phyloP scores from a whole-genome alignment of 1,284 basidiomycete species.

The Ganoderma multipileum region DNA sequence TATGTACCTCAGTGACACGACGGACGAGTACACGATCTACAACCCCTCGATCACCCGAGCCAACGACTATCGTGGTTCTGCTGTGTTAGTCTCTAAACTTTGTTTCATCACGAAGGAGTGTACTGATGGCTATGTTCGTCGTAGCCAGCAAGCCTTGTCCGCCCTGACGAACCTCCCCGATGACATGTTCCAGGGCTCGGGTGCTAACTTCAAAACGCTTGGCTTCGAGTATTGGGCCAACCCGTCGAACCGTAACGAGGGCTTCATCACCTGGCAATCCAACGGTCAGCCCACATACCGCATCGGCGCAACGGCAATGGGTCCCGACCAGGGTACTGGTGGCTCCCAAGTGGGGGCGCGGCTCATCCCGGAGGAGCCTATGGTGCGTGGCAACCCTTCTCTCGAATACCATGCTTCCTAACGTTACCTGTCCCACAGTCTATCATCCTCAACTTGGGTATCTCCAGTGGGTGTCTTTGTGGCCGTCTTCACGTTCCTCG shows the following conservation, averaged over 20 bases:
- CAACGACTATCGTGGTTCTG: constrained; percentile 43
- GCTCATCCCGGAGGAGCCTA: constrained; percentile 59
- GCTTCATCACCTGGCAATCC: constrained; percentile 72
- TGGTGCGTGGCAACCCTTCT: constrained; percentile 45
- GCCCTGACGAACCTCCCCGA: constrained; percentile 55
- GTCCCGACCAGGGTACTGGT: constrained; percentile 52
- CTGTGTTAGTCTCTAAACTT: constrained; percentile 34
- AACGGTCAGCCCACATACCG: constrained; percentile 59
- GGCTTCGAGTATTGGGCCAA: constrained; percentile 78
- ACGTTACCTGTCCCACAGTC: constrained; percentile 35
- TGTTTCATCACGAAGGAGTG: no score
- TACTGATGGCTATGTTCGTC: neutral
- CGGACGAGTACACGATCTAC: constrained; percentile 52
- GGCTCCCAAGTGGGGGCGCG: constrained; percentile 55
- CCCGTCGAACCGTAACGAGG: constrained; percentile 56
- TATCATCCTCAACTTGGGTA: constrained; percentile 49
- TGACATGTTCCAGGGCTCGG: constrained; percentile 63
- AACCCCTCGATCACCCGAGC: constrained; percentile 43
- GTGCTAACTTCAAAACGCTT: constrained; percentile 48
- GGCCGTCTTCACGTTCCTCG: neutral
- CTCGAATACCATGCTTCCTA: neutral
- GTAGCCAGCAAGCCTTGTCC: constrained; percentile 64
- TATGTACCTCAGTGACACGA: constrained; percentile 49
- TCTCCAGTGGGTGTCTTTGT: constrained; percentile 42
- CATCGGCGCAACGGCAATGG: constrained; percentile 62